Percentiles rank a stretch among this genome's conserved stretches.
phyloP scores from a whole-genome alignment of 176 grass and related monocot species.

The Aechmea fasciata region DNA sequence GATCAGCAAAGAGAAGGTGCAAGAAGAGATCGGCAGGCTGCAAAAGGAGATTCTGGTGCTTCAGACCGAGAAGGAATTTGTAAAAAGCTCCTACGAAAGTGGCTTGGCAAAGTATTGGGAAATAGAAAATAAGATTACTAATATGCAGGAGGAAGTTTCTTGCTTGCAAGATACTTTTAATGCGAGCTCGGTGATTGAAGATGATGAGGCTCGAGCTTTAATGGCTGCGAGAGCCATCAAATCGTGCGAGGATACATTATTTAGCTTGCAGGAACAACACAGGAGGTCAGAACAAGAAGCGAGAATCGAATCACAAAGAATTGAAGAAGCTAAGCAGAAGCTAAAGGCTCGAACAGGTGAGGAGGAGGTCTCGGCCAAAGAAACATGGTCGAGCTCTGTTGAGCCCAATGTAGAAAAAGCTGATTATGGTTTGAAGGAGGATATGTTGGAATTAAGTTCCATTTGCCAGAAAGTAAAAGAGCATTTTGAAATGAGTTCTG shows the following conservation, averaged over 20 bases:
- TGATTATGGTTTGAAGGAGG: conserved; percentile 26
- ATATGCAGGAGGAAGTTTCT: conserved; percentile 64
- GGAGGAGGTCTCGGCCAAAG: conserved; percentile 7
- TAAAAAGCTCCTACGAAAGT: conserved; percentile 65
- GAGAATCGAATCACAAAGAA: conserved; percentile 39
- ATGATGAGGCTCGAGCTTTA: conserved; percentile 72
- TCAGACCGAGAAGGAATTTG: conserved; percentile 74
- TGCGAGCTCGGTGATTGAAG: conserved; percentile 55
- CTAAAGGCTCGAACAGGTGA: conserved; percentile 52
- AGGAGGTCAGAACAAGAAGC: conserved; percentile 47
- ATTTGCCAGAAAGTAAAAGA: conserved; percentile 50
- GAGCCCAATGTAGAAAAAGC: conserved; percentile 1
- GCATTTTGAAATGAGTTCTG: conserved; percentile 47
- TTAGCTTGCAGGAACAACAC: conserved; percentile 52
- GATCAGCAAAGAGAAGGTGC: conserved; percentile 60
- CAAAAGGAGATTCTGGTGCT: conserved; percentile 69
- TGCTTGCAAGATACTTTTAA: conserved; percentile 68
- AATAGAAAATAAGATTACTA: conserved; percentile 57
- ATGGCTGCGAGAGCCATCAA: conserved; percentile 74
- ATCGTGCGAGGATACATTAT: conserved; percentile 72
- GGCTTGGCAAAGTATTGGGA: conserved; percentile 53
- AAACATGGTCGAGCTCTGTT: conserved; percentile 11
- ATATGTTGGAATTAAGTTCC: conserved; percentile 41
- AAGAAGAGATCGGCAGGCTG: conserved; percentile 64
- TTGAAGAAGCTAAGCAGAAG: conserved; percentile 46